A percentile compares a stretch with the other conserved stretches of the same genome.
Evolutionary conservation across 306 rosid species (phyloP).

Genomic region (Cyamopsis tetragonoloba): DNA sequence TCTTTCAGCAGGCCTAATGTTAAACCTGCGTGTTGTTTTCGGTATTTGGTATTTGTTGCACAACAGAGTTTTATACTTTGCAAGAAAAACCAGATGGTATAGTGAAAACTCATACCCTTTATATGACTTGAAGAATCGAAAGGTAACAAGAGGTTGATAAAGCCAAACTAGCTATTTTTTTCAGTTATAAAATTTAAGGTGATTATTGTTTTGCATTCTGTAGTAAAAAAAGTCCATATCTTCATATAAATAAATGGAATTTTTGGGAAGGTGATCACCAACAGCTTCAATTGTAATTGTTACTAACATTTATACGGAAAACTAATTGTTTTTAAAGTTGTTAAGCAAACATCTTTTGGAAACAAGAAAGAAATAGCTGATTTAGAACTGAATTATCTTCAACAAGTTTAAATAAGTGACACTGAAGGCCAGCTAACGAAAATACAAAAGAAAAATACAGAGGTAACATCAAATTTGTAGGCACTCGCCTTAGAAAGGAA

Average conservation of each 20-base stretch:
- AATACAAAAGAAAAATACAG: conserved; percentile 1
- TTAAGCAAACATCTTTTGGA: background rate
- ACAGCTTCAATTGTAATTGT: background rate
- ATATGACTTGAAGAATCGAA: background rate
- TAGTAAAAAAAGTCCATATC: background rate
- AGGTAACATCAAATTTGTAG: background rate
- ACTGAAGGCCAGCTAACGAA: conserved; percentile 8
- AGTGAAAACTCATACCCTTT: background rate
- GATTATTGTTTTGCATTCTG: background rate
- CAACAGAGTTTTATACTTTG: background rate
- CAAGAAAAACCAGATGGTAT: background rate
- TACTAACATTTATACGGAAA: background rate
- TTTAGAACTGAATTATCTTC: background rate
- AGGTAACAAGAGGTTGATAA: background rate
- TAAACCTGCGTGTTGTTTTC: background rate
- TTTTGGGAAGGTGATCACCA: background rate
- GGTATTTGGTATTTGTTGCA: background rate
- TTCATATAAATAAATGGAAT: background rate
- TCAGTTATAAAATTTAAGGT: background rate
- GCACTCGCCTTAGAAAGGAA: background rate
- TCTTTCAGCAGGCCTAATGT: too few relatives aligned
- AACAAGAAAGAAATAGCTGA: background rate
- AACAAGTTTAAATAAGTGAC: conserved; percentile 5
- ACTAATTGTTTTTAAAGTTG: background rate
- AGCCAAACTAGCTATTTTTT: background rate